Evolutionary conservation across 768 basidiomycete genomes (phyloP), one percentile per base, ranked within the genome.

Genomic region (Lenzites betulinus): DNA sequence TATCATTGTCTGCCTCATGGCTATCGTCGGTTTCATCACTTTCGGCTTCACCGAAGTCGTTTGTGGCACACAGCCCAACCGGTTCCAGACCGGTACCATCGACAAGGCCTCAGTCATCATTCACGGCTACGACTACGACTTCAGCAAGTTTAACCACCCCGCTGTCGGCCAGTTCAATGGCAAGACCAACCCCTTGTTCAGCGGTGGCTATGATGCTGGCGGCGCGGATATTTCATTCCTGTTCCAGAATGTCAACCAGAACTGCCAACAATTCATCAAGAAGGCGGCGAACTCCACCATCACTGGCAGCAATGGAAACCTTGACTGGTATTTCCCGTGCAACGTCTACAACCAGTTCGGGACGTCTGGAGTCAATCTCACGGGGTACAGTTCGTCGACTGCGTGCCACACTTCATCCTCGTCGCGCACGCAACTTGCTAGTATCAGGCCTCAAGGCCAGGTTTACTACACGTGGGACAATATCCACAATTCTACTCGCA

Each of bases 271-370:
- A 8, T 68, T 93, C 70, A 89, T 99, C 68, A 88, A 84, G 3
- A 84, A 86, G 64, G 83, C 91, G 7, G 65, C 79, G 28, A 86
- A 83, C 46, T 90, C 90, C 7, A 83, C 81, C 56, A 96, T 98
- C 67, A 79, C 84, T 3, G 83, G 84, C 35, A 81, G 71, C 7
- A 85, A 85, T 33, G 75, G 78, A 51, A 70, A 78, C 48, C 74
- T 94, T 67, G 90, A 92, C 63, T 98, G 95, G 95, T 98, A 98
- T 73, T 97, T 98, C 76, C 97, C 97, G 1, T 99, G 97, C 80
- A 98, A 99, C 69, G 76, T 96, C 46, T 89, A 81, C 77, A 82
- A 85, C 66, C 95, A 95, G 75, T 80, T 79, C 64, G 86, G 88
- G 6, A 84, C 71, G 12, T 75, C 77, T 3, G 76, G 80, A 1